Base-by-base conservation (phyloP, 2,329 filamentous ascomycete genomes). In the Calonectria hawksworthii region DNA sequence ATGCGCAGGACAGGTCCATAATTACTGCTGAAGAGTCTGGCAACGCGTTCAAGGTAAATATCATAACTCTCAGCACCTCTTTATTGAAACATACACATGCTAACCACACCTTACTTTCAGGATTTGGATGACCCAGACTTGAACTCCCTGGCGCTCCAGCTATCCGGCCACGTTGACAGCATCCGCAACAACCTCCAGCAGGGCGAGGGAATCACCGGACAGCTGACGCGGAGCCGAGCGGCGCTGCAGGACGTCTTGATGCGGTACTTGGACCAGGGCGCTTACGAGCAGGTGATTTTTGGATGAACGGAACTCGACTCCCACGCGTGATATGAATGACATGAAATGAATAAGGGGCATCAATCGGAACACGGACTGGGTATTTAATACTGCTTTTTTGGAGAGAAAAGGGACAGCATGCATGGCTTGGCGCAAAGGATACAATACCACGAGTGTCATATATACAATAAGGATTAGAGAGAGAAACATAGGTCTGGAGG, bases 141-240 rank as follows among this genome's bases (percentile, higher is more conserved):
- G 21, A 78, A 86, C n/a, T 81, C 82, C 2, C 79, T 91, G 4
- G 87, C 86, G 0, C 81, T 85, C 21, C 89, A 91, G 80, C 85
- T 92, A 23, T 84, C 85, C 14, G 90, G 82, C 68, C 90, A 92
- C 76, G 88, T 91, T 83, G 89, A 92, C 74, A 92, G 89, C 38
- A 88, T 92, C 80, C 85, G 84, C 70, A 84, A 84, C 54, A 92
- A 92, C 78, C 83, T 92, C 50, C 83, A 86, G 72, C 90, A 91
- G 82, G 87, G 90, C 18, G 87, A 89, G 1, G 89, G 88, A 9
- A 84, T 92, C 5, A 78, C 88, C 8, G 88, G 89, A 1, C 87
- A 88, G 41, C 87, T 92, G 21, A 82, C 78, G 23, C 86, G 84
- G 70, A 90, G 86, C 76, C 86, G 84, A 65, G 90, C 89, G 2